A percentile compares a stretch with the other conserved stretches of the same genome.
Evolutionary conservation across 768 basidiomycete genomes (phyloP).

Genomic region (Boletus vermiculosoides): DNA sequence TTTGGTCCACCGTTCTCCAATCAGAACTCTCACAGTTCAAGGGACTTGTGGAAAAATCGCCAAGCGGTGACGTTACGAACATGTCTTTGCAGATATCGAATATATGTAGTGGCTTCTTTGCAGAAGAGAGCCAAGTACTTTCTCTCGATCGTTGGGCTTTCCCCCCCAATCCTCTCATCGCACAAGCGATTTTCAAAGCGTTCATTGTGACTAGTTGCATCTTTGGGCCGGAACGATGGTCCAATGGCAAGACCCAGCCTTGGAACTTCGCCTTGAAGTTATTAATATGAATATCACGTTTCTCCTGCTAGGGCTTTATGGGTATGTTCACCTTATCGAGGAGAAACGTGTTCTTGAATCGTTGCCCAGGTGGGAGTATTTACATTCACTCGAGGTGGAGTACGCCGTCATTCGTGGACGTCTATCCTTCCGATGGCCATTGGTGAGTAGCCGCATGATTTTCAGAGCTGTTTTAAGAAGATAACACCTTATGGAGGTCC

Average conservation of each 20-base stretch:
- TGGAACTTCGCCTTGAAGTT: neutral
- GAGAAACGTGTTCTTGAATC: neutral
- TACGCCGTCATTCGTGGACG: conserved; percentile 23
- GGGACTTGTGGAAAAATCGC: neutral
- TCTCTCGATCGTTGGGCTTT: neutral
- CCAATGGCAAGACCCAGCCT: conserved; percentile 14
- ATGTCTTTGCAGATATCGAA: neutral
- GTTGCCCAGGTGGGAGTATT: conserved; percentile 26
- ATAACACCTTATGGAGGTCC: conserved; percentile 12
- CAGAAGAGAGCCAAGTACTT: neutral
- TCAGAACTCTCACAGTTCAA: neutral
- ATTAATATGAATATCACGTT: conserved; percentile 10
- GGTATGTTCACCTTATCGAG: conserved; percentile 9
- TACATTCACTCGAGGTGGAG: conserved; percentile 21
- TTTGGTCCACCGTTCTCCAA: neutral
- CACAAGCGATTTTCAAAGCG: neutral
- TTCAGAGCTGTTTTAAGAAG: neutral
- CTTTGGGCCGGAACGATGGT: conserved; percentile 15
- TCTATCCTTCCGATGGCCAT: conserved; percentile 25
- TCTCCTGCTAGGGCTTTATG: conserved; percentile 24
- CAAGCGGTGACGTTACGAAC: neutral
- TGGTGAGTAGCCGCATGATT: conserved; percentile 15
- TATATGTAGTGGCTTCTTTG: neutral
- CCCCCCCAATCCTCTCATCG: neutral
- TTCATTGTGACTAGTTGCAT: neutral